These are phyloP conservation scores for Nakazawaea sp. DNA, from an alignment of 805 yeast genomes.

Conservation along the genomic window DNA sequence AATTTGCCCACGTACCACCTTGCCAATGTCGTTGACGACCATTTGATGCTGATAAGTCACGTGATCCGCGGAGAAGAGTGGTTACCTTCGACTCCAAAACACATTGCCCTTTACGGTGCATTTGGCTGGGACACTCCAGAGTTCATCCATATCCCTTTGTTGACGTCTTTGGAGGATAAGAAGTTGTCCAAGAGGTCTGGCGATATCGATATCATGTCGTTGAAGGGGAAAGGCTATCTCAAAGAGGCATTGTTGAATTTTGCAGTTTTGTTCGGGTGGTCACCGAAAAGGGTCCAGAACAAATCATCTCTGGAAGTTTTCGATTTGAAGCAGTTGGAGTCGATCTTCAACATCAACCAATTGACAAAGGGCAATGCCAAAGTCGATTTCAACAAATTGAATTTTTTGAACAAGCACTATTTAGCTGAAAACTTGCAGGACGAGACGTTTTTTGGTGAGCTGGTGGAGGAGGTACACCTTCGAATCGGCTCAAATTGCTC, in stretches of 20 bases:
- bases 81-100: constrained; percentile 95
- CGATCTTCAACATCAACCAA: constrained; percentile 56
- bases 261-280: constrained; percentile 91
- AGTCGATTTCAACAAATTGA: constrained; percentile 72
- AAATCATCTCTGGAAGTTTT: constrained; percentile 45
- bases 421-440: constrained; percentile 37
- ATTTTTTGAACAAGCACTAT: constrained; percentile 71
- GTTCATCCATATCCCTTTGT: constrained; percentile 83
- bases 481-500: constrained; percentile 15
- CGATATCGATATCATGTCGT: constrained; percentile 62
- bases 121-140: constrained; percentile 81
- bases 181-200: constrained; percentile 85
- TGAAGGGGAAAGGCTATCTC: constrained; percentile 55
- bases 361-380: constrained; percentile 92
- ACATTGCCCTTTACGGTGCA: constrained; percentile 77
- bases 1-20: constrained; percentile 94
- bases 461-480: constrained; percentile 26
- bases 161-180: constrained; percentile 66
- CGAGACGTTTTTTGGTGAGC: constrained; percentile 25
- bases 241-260: constrained; percentile 89
- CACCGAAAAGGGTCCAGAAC: constrained; percentile 55
- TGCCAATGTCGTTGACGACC: constrained; percentile 94
- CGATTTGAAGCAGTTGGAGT: constrained; percentile 42
- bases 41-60: constrained; percentile 86
- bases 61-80: constrained; percentile 98